Base-by-base conservation (phyloP, 805 yeast genomes). In the Candida germanica region DNA sequence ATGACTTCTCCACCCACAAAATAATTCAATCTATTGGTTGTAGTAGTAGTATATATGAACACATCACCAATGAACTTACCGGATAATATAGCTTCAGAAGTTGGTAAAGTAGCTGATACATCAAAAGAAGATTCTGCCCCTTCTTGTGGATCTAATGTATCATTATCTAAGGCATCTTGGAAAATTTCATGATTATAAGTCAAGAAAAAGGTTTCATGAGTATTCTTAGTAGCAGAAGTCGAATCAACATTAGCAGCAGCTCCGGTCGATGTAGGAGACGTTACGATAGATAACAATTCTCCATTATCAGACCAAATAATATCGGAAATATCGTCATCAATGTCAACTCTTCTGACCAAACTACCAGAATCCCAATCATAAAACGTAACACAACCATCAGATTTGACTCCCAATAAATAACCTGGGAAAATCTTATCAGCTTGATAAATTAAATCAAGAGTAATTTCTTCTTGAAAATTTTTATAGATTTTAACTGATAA, bases 51-150 rank as follows among this genome's bases (percentile, higher is more conserved):
- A 68, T 83, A 93, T 36, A 93, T 78, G 59, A 91, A 89, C 30
- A 93, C 97, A 66, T 93, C 98, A 48, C 98, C 98, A 51, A 89
- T 88, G 88, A 97, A 93, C 59, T 81, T 83, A 53, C 97, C 97
- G 19, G 95, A 82, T 42, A 85, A 78, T 25, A 91, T 77, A 13
- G 80, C 66, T 58, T 93, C 99, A 2, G 69, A 49, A 17, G 69
- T 61, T 39, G 77, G 75, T 41, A 87, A 75, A 43, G 94, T 95
- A 52, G 82, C 77, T 39, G 87, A 68, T 16, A 89, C 89, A 37
- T 86, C 94, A 58, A 93, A 87, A 11, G 91, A 77, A 25, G 76
- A 83, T 54, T 85, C 96, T 24, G 84, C 84, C 47, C 96, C 98
- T 58, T 88, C 96, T 54, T 87, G 94, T 4, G 78, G 76, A 53